Percentiles rank a stretch among this genome's conserved stretches.
These are phyloP conservation scores for Arthrobotrys sphaeroides DNA, from an alignment of 2,329 filamentous ascomycete genomes.

Conservation along the genomic window DNA sequence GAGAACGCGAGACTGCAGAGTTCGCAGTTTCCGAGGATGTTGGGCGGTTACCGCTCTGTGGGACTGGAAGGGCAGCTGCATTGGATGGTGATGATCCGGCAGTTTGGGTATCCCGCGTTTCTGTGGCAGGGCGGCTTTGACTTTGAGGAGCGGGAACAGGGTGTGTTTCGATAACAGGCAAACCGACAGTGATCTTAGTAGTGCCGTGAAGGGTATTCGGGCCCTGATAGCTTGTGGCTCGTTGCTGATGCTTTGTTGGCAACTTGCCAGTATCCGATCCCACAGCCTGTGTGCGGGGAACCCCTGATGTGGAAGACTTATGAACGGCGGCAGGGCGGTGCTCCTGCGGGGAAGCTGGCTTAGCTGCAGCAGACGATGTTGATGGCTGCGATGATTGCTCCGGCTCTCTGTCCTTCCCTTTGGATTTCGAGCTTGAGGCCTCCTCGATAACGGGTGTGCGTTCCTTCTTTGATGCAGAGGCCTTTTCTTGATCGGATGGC, in stretches of 20 bases:
- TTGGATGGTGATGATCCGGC: conserved; percentile 33
- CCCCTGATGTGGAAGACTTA: conserved; percentile 48
- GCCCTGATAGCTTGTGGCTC: conserved; percentile 51
- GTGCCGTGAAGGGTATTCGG: conserved; percentile 14
- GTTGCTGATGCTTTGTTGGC: conserved; percentile 49
- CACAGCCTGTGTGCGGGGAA: conserved; percentile 44
- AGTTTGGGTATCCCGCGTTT: conserved; percentile 20
- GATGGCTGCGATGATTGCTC: conserved; percentile 35
- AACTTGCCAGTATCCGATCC: conserved; percentile 51
- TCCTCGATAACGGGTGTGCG: conserved; percentile 20
- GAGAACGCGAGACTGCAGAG: conserved; percentile 43
- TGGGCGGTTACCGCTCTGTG: conserved; percentile 32
- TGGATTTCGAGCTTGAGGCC: conserved; percentile 14
- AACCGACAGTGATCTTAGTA: conserved; percentile 47
- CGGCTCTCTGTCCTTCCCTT: conserved; percentile 36
- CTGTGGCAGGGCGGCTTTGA: conserved; percentile 22
- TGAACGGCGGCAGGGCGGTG: conserved; percentile 14
- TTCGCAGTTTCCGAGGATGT: conserved; percentile 41
- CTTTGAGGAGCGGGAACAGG: background rate
- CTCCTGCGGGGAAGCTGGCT: conserved; percentile 20
- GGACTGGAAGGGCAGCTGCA: conserved; percentile 28
- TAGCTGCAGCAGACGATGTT: conserved; percentile 25
- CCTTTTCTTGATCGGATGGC: conserved; percentile 25
- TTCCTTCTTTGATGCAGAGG: conserved; percentile 42
- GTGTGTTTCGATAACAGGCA: conserved; percentile 42